Evolutionary conservation across 2,329 filamentous ascomycete genomes (phyloP).

Genomic region (Ophiosphaerella narmari): DNA sequence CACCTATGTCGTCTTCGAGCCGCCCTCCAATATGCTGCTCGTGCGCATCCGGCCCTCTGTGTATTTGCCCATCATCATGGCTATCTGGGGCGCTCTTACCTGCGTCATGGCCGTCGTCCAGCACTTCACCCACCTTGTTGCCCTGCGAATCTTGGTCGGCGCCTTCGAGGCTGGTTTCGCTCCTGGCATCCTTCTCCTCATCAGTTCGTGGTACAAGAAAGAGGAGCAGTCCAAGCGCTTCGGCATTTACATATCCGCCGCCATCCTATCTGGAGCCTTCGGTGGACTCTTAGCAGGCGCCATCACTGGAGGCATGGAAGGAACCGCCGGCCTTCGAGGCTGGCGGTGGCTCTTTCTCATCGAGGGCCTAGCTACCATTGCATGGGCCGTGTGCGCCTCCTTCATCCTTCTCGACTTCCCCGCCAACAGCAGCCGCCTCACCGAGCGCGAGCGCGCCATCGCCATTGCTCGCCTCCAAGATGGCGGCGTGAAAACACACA

Average conservation of each 20-base stretch:
- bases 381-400: conserved; percentile 48
- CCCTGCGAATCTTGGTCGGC: conserved; percentile 60
- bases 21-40: conserved; percentile 61
- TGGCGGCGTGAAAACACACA: conserved; percentile 47
- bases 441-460: conserved; percentile 48
- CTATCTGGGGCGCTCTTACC: conserved; percentile 57
- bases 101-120: conserved; percentile 58
- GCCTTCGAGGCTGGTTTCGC: conserved; percentile 61
- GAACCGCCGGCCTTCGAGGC: conserved; percentile 51
- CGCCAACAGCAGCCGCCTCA: conserved; percentile 51
- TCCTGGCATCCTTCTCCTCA: conserved; percentile 59
- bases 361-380: conserved; percentile 51
- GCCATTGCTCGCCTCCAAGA: conserved; percentile 53
- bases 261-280: conserved; percentile 61
- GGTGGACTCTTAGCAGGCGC: conserved; percentile 57
- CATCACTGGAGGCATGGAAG: conserved; percentile 55
- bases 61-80: conserved; percentile 58
- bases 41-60: conserved; percentile 54
- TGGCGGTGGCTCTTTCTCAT: conserved; percentile 60
- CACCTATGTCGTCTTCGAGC: conserved; percentile 58
- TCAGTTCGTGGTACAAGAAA: conserved; percentile 65
- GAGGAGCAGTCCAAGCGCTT: conserved; percentile 63
- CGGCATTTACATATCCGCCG: conserved; percentile 62
- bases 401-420: conserved; percentile 59
- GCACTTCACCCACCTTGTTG: conserved; percentile 55